A percentile compares a stretch with the other conserved stretches of the same genome.
Evolutionary conservation across 2,329 filamentous ascomycete species (phyloP).

Genomic region (Verticillium albo-atrum): DNA sequence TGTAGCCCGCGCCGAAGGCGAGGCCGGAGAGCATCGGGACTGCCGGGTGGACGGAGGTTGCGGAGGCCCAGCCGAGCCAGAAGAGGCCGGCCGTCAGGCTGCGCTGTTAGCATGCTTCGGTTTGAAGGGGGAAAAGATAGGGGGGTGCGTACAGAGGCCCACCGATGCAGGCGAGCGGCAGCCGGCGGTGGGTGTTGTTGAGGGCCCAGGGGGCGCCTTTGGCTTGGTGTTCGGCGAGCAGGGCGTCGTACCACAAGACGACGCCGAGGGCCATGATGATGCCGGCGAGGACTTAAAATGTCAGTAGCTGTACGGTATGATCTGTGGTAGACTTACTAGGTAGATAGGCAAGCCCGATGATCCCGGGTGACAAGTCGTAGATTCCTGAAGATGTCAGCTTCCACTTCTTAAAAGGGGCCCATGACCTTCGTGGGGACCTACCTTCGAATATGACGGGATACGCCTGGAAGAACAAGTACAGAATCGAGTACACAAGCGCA

Average conservation of each 20-base stretch:
- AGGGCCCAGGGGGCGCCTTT: constrained; percentile 23
- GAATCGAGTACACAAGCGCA: constrained; percentile 62
- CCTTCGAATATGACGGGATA: constrained; percentile 66
- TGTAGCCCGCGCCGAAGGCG: constrained; percentile 57
- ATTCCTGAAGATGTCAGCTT: constrained; percentile 17
- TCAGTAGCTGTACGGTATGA: neutral
- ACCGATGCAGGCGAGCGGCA: constrained; percentile 48
- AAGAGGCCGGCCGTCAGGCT: constrained; percentile 44
- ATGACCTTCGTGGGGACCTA: too few species aligned
- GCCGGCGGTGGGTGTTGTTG: constrained; percentile 26
- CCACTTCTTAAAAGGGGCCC: neutral
- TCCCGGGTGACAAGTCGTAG: constrained; percentile 60
- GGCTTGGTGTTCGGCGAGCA: constrained; percentile 17
- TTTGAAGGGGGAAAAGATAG: neutral
- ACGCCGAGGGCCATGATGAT: constrained; percentile 15
- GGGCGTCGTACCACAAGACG: constrained; percentile 20
- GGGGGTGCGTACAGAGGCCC: constrained; percentile 47
- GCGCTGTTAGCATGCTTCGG: neutral
- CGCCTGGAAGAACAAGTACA: constrained; percentile 72
- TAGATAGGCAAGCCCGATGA: constrained; percentile 64
- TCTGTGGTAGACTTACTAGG: constrained; percentile 29
- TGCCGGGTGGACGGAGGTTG: constrained; percentile 41
- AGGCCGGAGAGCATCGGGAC: constrained; percentile 57
- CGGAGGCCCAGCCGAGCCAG: constrained; percentile 59
- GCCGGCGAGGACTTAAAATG: constrained; percentile 18